These are phyloP conservation scores for Mycena venus DNA, from an alignment of 768 basidiomycete genomes.

Conservation along the genomic window DNA sequence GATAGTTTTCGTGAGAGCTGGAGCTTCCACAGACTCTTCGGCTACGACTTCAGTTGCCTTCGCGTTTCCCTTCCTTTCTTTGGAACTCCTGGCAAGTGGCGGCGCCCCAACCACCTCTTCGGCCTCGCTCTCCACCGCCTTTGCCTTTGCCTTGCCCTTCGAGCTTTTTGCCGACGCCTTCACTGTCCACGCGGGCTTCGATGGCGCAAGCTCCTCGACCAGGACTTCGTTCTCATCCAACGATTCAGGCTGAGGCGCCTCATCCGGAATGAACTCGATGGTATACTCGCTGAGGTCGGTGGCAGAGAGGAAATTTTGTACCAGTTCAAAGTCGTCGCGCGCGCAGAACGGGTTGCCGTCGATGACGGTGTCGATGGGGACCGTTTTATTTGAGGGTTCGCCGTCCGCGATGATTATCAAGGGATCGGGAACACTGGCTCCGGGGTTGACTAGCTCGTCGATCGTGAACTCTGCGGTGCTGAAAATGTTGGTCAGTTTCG, in stretches of 20 bases:
- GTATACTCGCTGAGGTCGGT: slow-evolving; percentile 4
- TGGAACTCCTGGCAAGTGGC: too few relatives aligned
- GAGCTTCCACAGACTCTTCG: too few relatives aligned
- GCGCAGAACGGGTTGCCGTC: neutral
- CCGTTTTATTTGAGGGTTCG: neutral
- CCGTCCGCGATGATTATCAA: neutral
- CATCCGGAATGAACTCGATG: slow-evolving; percentile 15
- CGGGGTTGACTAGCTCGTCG: slow-evolving; percentile 21
- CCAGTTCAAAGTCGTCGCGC: neutral
- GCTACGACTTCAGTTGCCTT: neutral
- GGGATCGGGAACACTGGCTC: neutral
- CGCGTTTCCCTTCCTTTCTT: neutral
- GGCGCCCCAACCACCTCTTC: too few relatives aligned
- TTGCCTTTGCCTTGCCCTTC: neutral
- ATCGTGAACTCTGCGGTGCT: neutral
- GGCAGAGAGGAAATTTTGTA: neutral
- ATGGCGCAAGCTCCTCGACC: neutral
- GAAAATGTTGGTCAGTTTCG: neutral
- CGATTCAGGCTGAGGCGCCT: neutral
- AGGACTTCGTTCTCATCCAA: neutral
- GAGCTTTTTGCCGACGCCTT: neutral
- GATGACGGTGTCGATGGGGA: neutral
- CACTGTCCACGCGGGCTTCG: neutral
- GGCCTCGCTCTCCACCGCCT: too few relatives aligned
- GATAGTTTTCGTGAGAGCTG: too few relatives aligned